Conservation (phyloP, 331 rosid genomes). For the Saraca asoca region DNA sequence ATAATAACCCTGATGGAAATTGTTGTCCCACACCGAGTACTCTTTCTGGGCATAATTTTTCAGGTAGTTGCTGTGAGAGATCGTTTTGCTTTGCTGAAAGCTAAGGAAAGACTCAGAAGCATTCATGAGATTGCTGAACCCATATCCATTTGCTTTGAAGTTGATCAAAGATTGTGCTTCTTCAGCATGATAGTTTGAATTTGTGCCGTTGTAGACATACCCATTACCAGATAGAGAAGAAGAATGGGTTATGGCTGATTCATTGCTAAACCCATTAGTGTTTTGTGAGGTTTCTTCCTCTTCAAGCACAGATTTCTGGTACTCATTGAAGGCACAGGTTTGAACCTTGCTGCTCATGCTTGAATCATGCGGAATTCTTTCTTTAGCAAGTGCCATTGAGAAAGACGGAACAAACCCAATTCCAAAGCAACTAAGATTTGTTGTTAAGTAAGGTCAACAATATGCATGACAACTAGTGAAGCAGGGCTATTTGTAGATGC, state of each 20-base stretch:
- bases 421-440: slow-evolving; percentile 4
- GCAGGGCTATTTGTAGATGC: slow-evolving; percentile 49
- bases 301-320: slow-evolving; percentile 29
- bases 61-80: slow-evolving; percentile 28
- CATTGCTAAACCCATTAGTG: slow-evolving; percentile 45
- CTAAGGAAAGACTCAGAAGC: slow-evolving; percentile 59
- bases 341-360: slow-evolving; percentile 38
- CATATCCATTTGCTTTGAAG: slow-evolving; percentile 49
- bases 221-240: slow-evolving; percentile 34
- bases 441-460: slow-evolving; percentile 28
- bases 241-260: slow-evolving; percentile 37
- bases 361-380: slow-evolving; percentile 36
- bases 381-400: slow-evolving; percentile 62
- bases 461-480: slow-evolving; percentile 32
- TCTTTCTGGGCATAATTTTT: slow-evolving; percentile 36
- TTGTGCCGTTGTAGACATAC: slow-evolving; percentile 19
- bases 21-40: slow-evolving; percentile 27
- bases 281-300: slow-evolving; percentile 44
- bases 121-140: slow-evolving; percentile 19
- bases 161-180: slow-evolving; percentile 58
- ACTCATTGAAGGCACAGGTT: slow-evolving; percentile 34
- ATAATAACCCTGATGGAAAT: slow-evolving; percentile 33
- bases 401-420: slow-evolving; percentile 21
- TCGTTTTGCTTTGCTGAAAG: slow-evolving; percentile 50
- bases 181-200: slow-evolving; percentile 30